These are phyloP conservation scores for Tuber borchii DNA, from an alignment of 495 filamentous ascomycete genomes.

Conservation along the genomic window DNA sequence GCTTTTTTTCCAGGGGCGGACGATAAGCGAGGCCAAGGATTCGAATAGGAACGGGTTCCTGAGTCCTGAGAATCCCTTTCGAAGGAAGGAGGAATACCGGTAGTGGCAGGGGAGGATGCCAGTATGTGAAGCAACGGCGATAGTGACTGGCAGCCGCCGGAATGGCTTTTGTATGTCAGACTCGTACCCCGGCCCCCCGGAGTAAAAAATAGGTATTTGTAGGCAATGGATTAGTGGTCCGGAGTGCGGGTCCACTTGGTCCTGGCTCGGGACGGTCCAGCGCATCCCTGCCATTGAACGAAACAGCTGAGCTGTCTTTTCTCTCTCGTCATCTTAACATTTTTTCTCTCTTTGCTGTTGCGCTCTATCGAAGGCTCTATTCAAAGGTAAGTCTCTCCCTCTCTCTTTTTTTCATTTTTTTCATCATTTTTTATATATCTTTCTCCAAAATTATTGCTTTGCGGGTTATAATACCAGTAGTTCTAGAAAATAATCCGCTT, in stretches of 20 bases:
- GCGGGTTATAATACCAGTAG: background rate
- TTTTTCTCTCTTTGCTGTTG: background rate
- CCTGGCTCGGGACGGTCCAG: background rate
- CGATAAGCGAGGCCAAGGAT: slow-evolving; percentile 30
- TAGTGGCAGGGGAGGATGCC: background rate
- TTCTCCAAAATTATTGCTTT: background rate
- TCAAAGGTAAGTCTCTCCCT: background rate
- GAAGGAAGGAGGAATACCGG: background rate
- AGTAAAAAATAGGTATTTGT: background rate
- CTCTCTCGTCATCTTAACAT: slow-evolving; percentile 6
- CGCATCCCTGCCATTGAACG: slow-evolving; percentile 17
- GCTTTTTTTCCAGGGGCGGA: slow-evolving; percentile 10
- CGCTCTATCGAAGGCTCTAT: background rate
- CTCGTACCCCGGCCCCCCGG: background rate
- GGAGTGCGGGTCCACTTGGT: background rate
- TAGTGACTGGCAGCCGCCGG: background rate
- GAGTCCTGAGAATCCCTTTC: slow-evolving; percentile 25
- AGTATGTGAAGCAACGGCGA: background rate
- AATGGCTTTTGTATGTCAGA: too few species aligned
- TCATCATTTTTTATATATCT: background rate
- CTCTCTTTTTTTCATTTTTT: too few species aligned
- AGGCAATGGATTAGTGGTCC: background rate
- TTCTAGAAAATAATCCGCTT: background rate
- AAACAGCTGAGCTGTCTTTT: slow-evolving; percentile 31
- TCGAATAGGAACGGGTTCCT: slow-evolving; percentile 20